These are phyloP conservation scores for Mantamonas sphyraenae DNA, from an alignment of 78 protist species.

Conservation along the genomic window DNA sequence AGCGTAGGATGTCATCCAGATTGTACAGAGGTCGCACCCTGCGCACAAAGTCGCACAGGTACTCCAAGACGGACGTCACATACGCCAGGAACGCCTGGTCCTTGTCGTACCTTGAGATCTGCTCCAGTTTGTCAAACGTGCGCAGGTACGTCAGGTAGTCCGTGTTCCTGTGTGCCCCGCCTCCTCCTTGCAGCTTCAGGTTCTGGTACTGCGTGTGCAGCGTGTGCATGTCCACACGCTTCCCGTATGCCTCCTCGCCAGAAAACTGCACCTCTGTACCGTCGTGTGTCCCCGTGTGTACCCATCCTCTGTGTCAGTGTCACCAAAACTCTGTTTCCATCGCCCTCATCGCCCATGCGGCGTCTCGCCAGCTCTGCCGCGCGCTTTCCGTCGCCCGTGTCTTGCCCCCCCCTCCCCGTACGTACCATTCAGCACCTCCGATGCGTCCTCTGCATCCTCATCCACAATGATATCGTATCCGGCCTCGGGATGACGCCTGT, in stretches of 20 bases:
- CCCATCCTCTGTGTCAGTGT: too few species aligned
- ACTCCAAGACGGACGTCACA: background rate
- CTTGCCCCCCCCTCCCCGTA: too few species aligned
- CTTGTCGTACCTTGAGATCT: background rate
- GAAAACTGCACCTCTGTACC: slow-evolving; percentile 6
- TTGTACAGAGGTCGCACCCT: slow-evolving; percentile 1
- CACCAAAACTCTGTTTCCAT: too few species aligned
- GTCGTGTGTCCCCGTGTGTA: too few species aligned
- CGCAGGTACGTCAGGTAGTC: slow-evolving; percentile 2
- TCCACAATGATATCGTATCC: too few species aligned
- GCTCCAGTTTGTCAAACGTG: background rate
- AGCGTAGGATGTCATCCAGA: background rate
- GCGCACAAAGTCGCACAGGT: background rate
- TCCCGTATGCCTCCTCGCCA: slow-evolving; percentile 6
- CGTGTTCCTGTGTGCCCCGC: background rate
- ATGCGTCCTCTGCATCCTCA: too few species aligned
- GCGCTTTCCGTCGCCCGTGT: too few species aligned
- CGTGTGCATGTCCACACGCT: background rate
- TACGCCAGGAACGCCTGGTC: background rate
- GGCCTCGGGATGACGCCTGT: too few species aligned
- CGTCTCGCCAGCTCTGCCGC: too few species aligned
- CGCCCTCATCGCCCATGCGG: too few species aligned
- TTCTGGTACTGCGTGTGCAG: background rate
- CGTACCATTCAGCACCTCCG: too few species aligned
- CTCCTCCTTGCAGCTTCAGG: too few species aligned